Conservation (phyloP, 192 early-diverging fungal genomes). For the Lunasporangiospora selenospora region DNA sequence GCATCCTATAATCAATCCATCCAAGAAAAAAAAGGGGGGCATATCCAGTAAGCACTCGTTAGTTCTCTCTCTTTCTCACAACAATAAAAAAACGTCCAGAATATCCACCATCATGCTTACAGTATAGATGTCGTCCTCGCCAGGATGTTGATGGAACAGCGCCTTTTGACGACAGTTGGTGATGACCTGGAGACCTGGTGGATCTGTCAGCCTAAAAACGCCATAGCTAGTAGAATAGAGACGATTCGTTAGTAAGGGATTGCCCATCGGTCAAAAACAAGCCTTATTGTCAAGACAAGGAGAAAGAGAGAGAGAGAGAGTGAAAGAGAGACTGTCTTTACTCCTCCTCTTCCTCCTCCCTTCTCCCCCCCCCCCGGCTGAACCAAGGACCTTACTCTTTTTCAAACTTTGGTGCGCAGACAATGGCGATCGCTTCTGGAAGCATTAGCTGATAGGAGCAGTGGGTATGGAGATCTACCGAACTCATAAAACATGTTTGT, state of each 20-base stretch:
- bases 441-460: constrained; percentile 90
- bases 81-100: no score
- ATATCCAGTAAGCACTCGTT: no score
- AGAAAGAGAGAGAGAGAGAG: constrained; percentile 3
- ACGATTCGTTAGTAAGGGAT: neutral
- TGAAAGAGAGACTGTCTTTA: no score
- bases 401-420: constrained; percentile 75
- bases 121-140: constrained; percentile 61
- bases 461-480: constrained; percentile 92
- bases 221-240: constrained; percentile 60
- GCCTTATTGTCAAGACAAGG: no score
- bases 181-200: constrained; percentile 81
- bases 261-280: neutral
- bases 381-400: constrained; percentile 72
- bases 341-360: no score
- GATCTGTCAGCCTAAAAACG: constrained; percentile 88
- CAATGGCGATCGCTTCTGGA: constrained; percentile 93
- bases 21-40: neutral
- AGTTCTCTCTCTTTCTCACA: no score
- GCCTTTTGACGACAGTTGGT: constrained; percentile 70
- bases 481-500: constrained; percentile 95
- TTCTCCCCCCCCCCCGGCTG: no score
- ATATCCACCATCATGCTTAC: no score
- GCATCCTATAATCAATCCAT: constrained; percentile 47
- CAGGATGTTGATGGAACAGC: constrained; percentile 84